Percentiles rank a stretch among this genome's conserved stretches.
These are phyloP conservation scores for Phtheirospermum japonicum DNA, from an alignment of 257 asterid genomes.

Conservation along the genomic window DNA sequence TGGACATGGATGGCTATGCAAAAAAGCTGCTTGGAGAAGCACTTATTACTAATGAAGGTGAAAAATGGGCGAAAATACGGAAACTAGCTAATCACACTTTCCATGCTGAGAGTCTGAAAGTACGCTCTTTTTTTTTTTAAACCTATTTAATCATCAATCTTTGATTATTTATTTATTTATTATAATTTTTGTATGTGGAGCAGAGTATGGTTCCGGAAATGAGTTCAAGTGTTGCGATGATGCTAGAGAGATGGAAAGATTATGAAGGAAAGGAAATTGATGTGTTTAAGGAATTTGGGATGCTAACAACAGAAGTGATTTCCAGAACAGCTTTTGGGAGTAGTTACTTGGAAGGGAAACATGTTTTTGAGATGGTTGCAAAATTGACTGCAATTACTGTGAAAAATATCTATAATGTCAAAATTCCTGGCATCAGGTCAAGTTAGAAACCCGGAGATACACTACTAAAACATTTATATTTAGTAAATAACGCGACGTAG, in stretches of 20 bases:
- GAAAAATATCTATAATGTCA: constrained; percentile 33
- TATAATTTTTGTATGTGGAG: neutral
- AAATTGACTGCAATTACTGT: constrained; percentile 33
- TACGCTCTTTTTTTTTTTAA: neutral
- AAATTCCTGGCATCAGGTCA: constrained; percentile 36
- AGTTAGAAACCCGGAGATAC: neutral
- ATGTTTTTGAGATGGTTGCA: constrained; percentile 45
- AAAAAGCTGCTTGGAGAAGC: constrained; percentile 48
- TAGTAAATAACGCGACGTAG: too few species aligned
- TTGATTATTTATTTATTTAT: neutral
- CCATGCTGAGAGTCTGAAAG: constrained; percentile 49
- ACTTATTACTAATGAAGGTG: constrained; percentile 46
- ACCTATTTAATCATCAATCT: neutral
- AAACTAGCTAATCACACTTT: constrained; percentile 54
- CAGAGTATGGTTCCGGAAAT: constrained; percentile 50
- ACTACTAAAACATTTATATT: neutral
- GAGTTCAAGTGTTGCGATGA: constrained; percentile 35
- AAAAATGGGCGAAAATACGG: constrained; percentile 48
- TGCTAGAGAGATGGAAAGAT: constrained; percentile 40
- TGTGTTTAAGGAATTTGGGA: constrained; percentile 42
- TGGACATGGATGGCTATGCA: constrained; percentile 36
- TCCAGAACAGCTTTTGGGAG: constrained; percentile 57
- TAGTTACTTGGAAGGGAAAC: constrained; percentile 42
- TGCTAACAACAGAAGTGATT: constrained; percentile 49
- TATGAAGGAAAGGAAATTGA: constrained; percentile 45